Percentiles rank a stretch among this genome's conserved stretches.
These are phyloP conservation scores for Cucurbita pepo DNA, from an alignment of 306 rosid genomes.

Conservation along the genomic window DNA sequence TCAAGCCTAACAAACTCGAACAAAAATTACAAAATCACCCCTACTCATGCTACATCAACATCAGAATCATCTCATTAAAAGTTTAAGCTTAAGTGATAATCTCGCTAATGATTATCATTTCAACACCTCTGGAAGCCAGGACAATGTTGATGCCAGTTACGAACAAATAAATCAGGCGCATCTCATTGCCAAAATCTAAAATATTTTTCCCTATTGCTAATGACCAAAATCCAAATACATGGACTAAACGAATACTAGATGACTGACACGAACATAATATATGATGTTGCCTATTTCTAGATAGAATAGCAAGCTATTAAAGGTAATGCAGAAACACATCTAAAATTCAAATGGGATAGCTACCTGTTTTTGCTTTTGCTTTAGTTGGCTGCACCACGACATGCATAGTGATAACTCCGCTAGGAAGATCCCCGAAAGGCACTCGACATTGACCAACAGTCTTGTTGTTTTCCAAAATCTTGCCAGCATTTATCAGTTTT, in stretches of 20 bases:
- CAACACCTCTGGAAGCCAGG: neutral
- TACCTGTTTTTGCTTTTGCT: slow-evolving; percentile 80
- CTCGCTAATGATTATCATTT: neutral
- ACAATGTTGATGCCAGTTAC: neutral
- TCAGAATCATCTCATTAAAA: neutral
- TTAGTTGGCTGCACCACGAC: slow-evolving; percentile 80
- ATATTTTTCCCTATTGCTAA: neutral
- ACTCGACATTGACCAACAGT: slow-evolving; percentile 81
- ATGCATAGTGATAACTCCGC: slow-evolving; percentile 76
- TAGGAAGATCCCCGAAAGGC: slow-evolving; percentile 69
- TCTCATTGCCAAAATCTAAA: neutral
- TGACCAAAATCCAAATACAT: neutral
- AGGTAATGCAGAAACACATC: neutral
- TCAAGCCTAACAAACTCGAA: neutral
- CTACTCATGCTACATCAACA: neutral
- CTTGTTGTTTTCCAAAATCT: slow-evolving; percentile 81
- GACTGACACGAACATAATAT: neutral
- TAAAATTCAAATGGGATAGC: neutral
- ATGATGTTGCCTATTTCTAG: neutral
- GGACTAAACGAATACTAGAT: neutral
- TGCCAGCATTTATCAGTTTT: slow-evolving; percentile 71
- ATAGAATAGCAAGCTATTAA: neutral
- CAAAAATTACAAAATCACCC: neutral
- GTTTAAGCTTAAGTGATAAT: neutral
- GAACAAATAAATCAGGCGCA: neutral